Percentiles rank a stretch among this genome's conserved stretches.
Conservation (phyloP, 768 basidiomycete species). For the Boletus vermiculosoides region DNA sequence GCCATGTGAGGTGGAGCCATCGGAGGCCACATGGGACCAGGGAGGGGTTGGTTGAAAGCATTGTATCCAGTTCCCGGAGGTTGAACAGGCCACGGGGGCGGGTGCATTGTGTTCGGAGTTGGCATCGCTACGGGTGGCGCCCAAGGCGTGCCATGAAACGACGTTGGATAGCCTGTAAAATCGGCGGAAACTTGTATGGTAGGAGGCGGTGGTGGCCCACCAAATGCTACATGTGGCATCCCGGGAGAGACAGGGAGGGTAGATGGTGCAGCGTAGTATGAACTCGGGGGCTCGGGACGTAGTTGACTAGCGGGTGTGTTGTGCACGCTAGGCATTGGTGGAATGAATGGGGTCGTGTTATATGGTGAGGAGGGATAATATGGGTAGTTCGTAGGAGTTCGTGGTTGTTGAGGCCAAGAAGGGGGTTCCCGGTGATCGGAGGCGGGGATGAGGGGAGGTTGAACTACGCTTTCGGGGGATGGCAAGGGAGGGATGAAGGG, state of each 20-base stretch:
- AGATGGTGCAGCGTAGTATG: slow-evolving; percentile 33
- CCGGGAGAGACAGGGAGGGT: slow-evolving; percentile 27
- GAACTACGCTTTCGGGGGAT: slow-evolving; percentile 33
- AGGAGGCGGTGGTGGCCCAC: slow-evolving; percentile 3
- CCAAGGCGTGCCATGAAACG: slow-evolving; percentile 29
- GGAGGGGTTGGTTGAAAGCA: slow-evolving; percentile 33
- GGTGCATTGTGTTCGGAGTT: slow-evolving; percentile 22
- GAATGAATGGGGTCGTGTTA: slow-evolving; percentile 39
- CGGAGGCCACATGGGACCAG: slow-evolving; percentile 24
- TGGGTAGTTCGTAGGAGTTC: slow-evolving; percentile 37
- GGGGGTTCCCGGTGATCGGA: slow-evolving; percentile 29
- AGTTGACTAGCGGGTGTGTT: slow-evolving; percentile 23
- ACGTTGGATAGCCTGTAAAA: slow-evolving; percentile 33
- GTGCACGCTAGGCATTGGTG: slow-evolving; percentile 30
- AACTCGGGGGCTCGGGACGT: slow-evolving; percentile 29
- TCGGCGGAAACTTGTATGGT: slow-evolving; percentile 26
- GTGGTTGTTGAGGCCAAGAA: slow-evolving; percentile 36
- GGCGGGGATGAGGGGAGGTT: slow-evolving; percentile 37
- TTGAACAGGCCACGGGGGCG: slow-evolving; percentile 20
- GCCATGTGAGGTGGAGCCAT: slow-evolving; percentile 1
- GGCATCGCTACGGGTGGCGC: slow-evolving; percentile 20
- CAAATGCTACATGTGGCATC: slow-evolving; percentile 7
- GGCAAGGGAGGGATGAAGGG: slow-evolving; percentile 41
- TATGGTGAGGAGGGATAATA: slow-evolving; percentile 40
- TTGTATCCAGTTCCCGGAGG: slow-evolving; percentile 25